Base-by-base conservation (phyloP, 768 basidiomycete genomes). In the Clitopilus hobsonii region DNA sequence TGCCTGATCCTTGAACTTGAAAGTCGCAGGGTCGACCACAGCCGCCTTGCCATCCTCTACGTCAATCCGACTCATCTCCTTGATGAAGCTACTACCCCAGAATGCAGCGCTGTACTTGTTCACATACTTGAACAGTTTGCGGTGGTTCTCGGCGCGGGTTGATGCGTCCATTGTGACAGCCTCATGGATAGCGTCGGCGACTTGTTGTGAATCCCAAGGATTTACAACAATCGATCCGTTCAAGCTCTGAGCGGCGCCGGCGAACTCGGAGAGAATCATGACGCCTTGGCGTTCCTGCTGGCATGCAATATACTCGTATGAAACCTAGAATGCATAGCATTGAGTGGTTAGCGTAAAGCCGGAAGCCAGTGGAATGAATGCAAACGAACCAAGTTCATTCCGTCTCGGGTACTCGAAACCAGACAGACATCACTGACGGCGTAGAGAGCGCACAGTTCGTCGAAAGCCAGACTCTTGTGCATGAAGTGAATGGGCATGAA, bases 401-500 rank as follows among this genome's bases (percentile, higher is more conserved):
- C 97, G 65, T 99, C 97, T 51, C 97, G 77, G 20, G 97, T 99
- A 68, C 86, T 89, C 20, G 92, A 92, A 56, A 99, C 93, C 53
- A 99, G 75, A 68, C 96, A 98, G 29, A 95, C 96, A 65, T 98
- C 97, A 65, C 91, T 92, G 63, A 98, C 81, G 20, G 96, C 94
- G 67, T 98, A 99, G 53, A 99, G 81, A n/a, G 97, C 97, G 56
- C 94, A 95, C 6, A 99, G 81, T 67, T 99, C 97, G 67, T 97
- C 92, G 65, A 98, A 95, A 0, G 85, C 73, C 52, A 98, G 76
- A 59, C 86, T 89, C 72, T 95, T 95, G 81, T 98, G 96, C 92
- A 98, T 93, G 71, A 97, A 98, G 71, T 98, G 97, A 57, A 99
- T 98, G 5, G 97, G 97, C 93, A 98, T 97, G 69, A 96, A 98